Evolutionary conservation across 2,329 filamentous ascomycete genomes (phyloP), one percentile per base, ranked within the genome.

Genomic region (Colletotrichum trifolii): DNA sequence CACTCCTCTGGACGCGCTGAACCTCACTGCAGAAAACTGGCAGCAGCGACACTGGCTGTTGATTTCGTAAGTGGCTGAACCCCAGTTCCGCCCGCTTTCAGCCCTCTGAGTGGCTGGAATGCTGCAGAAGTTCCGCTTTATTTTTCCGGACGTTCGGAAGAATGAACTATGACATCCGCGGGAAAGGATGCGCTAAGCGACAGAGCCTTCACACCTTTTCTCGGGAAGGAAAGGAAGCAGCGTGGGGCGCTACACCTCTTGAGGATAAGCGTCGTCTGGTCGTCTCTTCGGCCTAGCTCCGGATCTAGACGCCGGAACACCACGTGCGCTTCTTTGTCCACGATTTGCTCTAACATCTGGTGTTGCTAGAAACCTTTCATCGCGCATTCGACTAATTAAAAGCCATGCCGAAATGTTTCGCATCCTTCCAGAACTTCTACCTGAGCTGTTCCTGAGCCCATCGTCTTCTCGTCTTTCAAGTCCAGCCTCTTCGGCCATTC

Each of bases 151-250:
- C 45, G 50, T 36, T 54, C 49, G 61, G 61, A 61, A 61, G 43
- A 45, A 60, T 64, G 38, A 56, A 60, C 42, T 36, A 54, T 36
- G 45, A 60, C 56, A 60, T 12, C 61, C 61, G 61, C 61, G 61
- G 56, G 56, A 60, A 64, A 60, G 61, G 54, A 35, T 42, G 54
- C 54, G 38, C 45, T 48, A 49, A 33, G 48, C 8, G n/a, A 17
- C 36, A 57, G 54, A 50, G 46, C 59, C 48, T 54, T 54, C 55
- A 48, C 48, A 17, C 40, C 48, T 25, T 17, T 40, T 43, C 59
- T 63, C 61, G 61, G 61, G 56, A 64, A 64, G 57, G 61, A n/a
- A 64, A 64, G 61, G 61, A 64, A 64, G 43, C 43, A 64, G 49
- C 56, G 50, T 50, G 49, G 57, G 42, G 45, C 61, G 13, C 39